These are phyloP conservation scores for Fusarium mundagurra DNA, from an alignment of 2,329 filamentous ascomycete species.

Conservation along the genomic window DNA sequence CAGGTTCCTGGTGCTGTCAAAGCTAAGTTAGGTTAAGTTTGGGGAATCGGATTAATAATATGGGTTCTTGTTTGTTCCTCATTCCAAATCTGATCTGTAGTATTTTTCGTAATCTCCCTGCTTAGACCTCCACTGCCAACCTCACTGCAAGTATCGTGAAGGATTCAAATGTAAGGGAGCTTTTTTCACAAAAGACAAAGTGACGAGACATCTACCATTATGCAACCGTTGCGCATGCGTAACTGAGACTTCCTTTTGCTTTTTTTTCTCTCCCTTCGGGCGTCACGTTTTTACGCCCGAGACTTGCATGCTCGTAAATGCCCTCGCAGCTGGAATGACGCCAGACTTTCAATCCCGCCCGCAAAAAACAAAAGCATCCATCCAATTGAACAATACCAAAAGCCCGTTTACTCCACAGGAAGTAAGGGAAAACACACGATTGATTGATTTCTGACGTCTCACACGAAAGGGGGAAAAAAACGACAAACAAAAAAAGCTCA, in stretches of 20 bases:
- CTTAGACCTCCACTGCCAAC: neutral
- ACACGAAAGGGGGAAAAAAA: too few relatives aligned
- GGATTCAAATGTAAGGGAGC: slow-evolving; percentile 17
- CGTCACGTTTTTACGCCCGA: slow-evolving; percentile 23
- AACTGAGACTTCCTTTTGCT: slow-evolving; percentile 1
- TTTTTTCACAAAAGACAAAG: neutral
- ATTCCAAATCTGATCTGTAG: slow-evolving; percentile 7
- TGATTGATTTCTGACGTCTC: neutral
- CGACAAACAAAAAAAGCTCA: neutral
- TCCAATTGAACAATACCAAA: neutral
- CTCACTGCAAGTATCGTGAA: neutral
- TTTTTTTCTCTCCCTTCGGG: neutral
- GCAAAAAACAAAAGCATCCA: neutral
- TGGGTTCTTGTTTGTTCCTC: neutral
- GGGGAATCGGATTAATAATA: too few relatives aligned
- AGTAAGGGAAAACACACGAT: neutral
- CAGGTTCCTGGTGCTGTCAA: neutral
- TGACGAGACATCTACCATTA: neutral
- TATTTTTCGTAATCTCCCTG: slow-evolving; percentile 8
- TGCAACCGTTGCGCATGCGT: neutral
- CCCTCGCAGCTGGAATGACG: slow-evolving; percentile 19
- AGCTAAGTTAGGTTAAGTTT: neutral
- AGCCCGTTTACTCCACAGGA: neutral
- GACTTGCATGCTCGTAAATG: slow-evolving; percentile 22
- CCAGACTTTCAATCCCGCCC: neutral